Base-by-base conservation (phyloP, 2,329 filamentous ascomycete species). In the Phialophora chinensis region DNA sequence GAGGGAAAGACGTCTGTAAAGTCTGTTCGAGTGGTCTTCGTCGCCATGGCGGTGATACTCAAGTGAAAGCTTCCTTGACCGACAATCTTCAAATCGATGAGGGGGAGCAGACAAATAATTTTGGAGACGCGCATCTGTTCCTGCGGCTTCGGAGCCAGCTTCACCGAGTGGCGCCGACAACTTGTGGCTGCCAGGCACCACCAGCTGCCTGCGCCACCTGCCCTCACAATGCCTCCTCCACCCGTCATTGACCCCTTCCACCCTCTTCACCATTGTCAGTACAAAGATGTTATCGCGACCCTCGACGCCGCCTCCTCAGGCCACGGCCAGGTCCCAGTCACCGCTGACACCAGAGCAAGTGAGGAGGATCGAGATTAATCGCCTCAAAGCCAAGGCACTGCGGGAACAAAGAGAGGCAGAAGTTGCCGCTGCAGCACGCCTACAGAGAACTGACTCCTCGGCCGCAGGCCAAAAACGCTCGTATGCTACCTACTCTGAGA, bases 1-100 rank as follows among this genome's bases (percentile, higher is more conserved):
- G 90, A 90, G 63, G 92, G 92, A 83, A 93, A 98, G 77, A 97
- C 87, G 54, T 88, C 84, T 85, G 98, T 93, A 79, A 99, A 99
- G 75, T 96, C 90, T 75, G 75, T 75, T 58, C 79, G 79, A 55
- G 90, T 84, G 66, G 93, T 88, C 57, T 90, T 93, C 59, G 90
- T 90, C 73, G 88, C 88, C 84, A 95, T 88, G 25, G 14, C 59
- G 61, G 49, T 25, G 38, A 25, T 44, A 20, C n/a, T 20, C 33
- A 29, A 62, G 17, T 47, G 33, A 42, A 38, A 14, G 44, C 23
- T 62, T 57, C 55, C 27, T 67, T 68, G 57, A 68, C 62, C 44
- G 54, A 65, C 66, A 67, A 42, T 61, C 38, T 42, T 20, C 8
- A 14, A 50, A 27, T 50, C 25, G 57, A 44, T 33, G 42, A 44